Evolutionary conservation across 208 protist genomes (phyloP).

Genomic region (Leishmania arabica): DNA sequence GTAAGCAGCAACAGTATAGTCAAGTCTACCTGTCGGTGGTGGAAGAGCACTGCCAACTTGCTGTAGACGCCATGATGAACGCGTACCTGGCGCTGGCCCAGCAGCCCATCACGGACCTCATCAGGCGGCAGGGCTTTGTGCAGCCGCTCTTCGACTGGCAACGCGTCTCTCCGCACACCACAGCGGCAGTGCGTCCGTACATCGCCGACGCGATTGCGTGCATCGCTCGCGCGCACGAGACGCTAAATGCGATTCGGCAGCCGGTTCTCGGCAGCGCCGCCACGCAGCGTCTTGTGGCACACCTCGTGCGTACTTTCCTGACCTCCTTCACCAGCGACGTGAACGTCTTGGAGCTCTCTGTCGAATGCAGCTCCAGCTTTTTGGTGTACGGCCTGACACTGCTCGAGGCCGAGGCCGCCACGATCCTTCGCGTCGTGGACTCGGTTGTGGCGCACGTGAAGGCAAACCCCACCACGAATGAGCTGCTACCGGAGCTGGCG

Average conservation of each 20-base stretch:
- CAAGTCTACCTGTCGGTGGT: slow-evolving; percentile 60
- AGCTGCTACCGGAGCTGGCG: slow-evolving; percentile 32
- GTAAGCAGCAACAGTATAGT: slow-evolving; percentile 47
- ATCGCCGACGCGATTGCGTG: slow-evolving; percentile 66
- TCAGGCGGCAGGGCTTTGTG: slow-evolving; percentile 66
- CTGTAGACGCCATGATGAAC: slow-evolving; percentile 78
- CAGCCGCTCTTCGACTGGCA: slow-evolving; percentile 86
- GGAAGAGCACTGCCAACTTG: slow-evolving; percentile 84
- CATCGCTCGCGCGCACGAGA: slow-evolving; percentile 75
- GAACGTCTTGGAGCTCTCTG: slow-evolving; percentile 82
- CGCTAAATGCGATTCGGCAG: slow-evolving; percentile 70
- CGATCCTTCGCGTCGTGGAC: slow-evolving; percentile 59
- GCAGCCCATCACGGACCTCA: slow-evolving; percentile 72
- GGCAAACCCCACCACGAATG: slow-evolving; percentile 31
- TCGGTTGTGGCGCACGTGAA: slow-evolving; percentile 42
- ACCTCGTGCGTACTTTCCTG: slow-evolving; percentile 68
- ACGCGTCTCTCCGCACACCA: slow-evolving; percentile 56
- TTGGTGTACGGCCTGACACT: slow-evolving; percentile 66
- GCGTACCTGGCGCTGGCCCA: slow-evolving; percentile 71
- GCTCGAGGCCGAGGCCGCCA: slow-evolving; percentile 76
- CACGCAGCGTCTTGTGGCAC: slow-evolving; percentile 74
- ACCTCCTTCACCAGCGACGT: slow-evolving; percentile 64
- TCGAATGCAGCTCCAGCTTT: slow-evolving; percentile 78
- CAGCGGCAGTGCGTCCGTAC: slow-evolving; percentile 80
- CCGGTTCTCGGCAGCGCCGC: slow-evolving; percentile 70